phyloP scores from a whole-genome alignment of 805 yeast genomes.

The Monosporozyma yasuniensis region DNA sequence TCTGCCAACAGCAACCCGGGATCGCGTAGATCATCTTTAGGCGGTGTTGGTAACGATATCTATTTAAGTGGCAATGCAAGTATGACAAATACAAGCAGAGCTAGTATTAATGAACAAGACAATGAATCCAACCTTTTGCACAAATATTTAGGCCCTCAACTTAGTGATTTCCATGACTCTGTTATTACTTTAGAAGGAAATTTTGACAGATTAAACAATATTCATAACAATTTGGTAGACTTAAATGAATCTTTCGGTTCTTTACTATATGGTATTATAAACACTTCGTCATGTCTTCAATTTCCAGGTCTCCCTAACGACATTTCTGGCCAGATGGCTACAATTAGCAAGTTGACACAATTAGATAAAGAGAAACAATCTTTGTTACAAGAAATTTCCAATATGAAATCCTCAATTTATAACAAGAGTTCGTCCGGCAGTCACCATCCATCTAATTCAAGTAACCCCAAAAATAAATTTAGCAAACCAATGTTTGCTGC shows the following conservation, averaged over 20 bases:
- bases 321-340: constrained; percentile 19
- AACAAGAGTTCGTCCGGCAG: background rate
- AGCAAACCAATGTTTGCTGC: constrained; percentile 4
- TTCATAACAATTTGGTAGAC: constrained; percentile 52
- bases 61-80: constrained; percentile 5
- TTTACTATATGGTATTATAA: constrained; percentile 67
- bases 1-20: constrained; percentile 34
- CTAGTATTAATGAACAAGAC: constrained; percentile 5
- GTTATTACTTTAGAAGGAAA: constrained; percentile 49
- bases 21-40: constrained; percentile 28
- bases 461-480: background rate
- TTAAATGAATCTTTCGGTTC: constrained; percentile 76
- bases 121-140: constrained; percentile 12
- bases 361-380: constrained; percentile 15
- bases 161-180: constrained; percentile 40
- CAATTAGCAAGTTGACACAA: constrained; percentile 12
- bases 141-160: constrained; percentile 35
- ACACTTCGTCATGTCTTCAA: constrained; percentile 85
- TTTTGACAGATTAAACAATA: constrained; percentile 44
- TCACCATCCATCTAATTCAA: background rate
- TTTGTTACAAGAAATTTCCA: constrained; percentile 8
- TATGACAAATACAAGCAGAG: constrained; percentile 7
- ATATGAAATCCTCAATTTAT: background rate
- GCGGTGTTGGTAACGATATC: constrained; percentile 6
- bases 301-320: constrained; percentile 34